These are phyloP conservation scores for Taiozyma sp. DNA, from an alignment of 1,139 yeast species.

Conservation along the genomic window DNA sequence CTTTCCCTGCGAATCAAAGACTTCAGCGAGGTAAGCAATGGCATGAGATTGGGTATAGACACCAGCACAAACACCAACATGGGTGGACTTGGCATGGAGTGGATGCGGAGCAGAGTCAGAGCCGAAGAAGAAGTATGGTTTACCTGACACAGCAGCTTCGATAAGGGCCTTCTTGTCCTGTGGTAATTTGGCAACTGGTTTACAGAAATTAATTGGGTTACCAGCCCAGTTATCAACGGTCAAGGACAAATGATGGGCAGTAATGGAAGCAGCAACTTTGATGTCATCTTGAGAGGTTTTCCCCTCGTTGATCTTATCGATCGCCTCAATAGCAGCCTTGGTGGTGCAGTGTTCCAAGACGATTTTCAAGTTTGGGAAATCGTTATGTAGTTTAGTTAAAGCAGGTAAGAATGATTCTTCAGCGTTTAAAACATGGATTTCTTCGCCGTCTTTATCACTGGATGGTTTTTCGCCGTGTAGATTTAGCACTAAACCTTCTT, in stretches of 20 bases:
- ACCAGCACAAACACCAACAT: conserved; percentile 91
- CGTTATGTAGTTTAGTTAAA: conserved; percentile 63
- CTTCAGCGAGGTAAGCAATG: conserved; percentile 77
- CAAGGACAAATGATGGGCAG: conserved; percentile 88
- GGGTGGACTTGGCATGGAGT: conserved; percentile 65
- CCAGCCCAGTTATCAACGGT: conserved; percentile 98
- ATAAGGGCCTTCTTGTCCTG: conserved; percentile 74
- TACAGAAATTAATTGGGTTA: conserved; percentile 88
- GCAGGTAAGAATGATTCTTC: conserved; percentile 95
- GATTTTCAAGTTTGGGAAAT: conserved; percentile 83
- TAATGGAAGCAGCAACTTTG: conserved; percentile 84
- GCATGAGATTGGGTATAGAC: conserved; percentile 88
- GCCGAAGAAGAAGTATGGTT: conserved; percentile 92
- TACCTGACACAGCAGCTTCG: conserved; percentile 86
- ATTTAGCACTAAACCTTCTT: conserved; percentile 69
- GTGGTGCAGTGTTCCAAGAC: conserved; percentile 95
- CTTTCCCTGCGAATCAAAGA: conserved; percentile 63
- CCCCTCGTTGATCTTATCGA: conserved; percentile 60
- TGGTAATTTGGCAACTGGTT: conserved; percentile 96
- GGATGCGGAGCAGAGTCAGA: conserved; percentile 99
- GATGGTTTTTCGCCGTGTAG: conserved; percentile 96
- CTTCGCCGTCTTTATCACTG: conserved; percentile 34
- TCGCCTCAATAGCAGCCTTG: conserved; percentile 74
- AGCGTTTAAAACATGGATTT: conserved; percentile 86
- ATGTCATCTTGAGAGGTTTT: conserved; percentile 34